Conservation (phyloP, 129 eudicot species). For the Calendula officinalis region DNA sequence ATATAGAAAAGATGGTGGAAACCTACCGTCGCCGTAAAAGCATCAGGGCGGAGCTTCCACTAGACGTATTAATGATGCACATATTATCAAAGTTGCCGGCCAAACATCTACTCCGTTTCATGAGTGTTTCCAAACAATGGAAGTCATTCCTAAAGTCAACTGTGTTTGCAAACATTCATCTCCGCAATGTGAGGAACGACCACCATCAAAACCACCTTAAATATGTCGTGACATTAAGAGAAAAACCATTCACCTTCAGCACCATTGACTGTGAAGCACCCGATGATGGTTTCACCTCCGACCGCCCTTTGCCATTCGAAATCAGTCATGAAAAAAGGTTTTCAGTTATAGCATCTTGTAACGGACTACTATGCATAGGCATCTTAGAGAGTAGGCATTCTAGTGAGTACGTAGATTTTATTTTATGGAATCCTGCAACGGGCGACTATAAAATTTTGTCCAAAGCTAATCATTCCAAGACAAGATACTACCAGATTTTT, state of each 20-base stretch:
- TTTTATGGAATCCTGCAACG: slow-evolving; percentile 3
- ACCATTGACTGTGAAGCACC: not conserved
- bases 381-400: not conserved
- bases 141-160: not conserved
- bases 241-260: not conserved
- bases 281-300: not conserved
- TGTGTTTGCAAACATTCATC: not conserved
- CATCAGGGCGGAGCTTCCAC: not conserved
- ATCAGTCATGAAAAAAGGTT: not conserved
- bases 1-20: not conserved
- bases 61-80: not conserved
- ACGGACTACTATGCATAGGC: not conserved
- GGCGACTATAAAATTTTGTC: not conserved
- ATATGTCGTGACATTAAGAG: not conserved
- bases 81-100: not conserved
- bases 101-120: not conserved
- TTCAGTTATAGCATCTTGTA: not conserved
- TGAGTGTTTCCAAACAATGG: not conserved
- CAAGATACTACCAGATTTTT: not conserved
- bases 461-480: not conserved
- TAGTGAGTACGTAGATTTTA: not conserved
- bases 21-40: not conserved
- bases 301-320: not conserved
- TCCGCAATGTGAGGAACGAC: no score
- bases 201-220: not conserved